These are phyloP conservation scores for Agrostemma githago DNA, from an alignment of 148 eudicot genomes.

Conservation along the genomic window DNA sequence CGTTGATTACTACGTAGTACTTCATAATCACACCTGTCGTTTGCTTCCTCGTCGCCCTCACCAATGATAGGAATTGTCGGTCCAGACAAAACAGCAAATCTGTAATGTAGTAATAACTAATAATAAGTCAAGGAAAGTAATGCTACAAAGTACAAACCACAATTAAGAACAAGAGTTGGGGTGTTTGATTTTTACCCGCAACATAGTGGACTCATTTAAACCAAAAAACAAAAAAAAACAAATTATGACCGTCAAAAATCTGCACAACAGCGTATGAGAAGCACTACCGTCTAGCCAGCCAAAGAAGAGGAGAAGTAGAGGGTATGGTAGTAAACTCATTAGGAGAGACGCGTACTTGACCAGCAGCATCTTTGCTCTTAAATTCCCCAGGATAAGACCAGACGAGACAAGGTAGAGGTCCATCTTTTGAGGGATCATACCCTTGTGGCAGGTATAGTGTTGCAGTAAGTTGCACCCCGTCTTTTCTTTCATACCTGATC, in stretches of 20 bases:
- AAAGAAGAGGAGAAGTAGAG: slow-evolving; percentile 84
- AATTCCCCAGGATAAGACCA: slow-evolving; percentile 99
- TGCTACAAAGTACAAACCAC: not conserved
- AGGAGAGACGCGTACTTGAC: slow-evolving; percentile 98
- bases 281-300: slow-evolving; percentile 75
- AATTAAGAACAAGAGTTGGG: no score
- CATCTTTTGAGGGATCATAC: slow-evolving; percentile 74
- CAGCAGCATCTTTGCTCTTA: slow-evolving; percentile 92
- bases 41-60: slow-evolving; percentile 88
- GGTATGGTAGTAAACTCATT: slow-evolving; percentile 96
- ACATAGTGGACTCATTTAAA: no score
- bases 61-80: slow-evolving; percentile 98
- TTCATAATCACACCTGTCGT: slow-evolving; percentile 71
- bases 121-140: slow-evolving; percentile 17
- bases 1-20: not conserved
- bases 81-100: slow-evolving; percentile 87
- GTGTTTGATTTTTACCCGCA: no score
- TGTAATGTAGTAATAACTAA: slow-evolving; percentile 23
- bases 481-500: slow-evolving; percentile 88
- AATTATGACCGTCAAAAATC: not conserved
- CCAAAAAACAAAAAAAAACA: no score
- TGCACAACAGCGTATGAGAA: slow-evolving; percentile 4
- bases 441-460: slow-evolving; percentile 91
- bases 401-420: slow-evolving; percentile 88
- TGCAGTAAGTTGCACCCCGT: slow-evolving; percentile 96